Conservation (phyloP, 163 green algal genomes). For the Scenedesmus sp. region DNA sequence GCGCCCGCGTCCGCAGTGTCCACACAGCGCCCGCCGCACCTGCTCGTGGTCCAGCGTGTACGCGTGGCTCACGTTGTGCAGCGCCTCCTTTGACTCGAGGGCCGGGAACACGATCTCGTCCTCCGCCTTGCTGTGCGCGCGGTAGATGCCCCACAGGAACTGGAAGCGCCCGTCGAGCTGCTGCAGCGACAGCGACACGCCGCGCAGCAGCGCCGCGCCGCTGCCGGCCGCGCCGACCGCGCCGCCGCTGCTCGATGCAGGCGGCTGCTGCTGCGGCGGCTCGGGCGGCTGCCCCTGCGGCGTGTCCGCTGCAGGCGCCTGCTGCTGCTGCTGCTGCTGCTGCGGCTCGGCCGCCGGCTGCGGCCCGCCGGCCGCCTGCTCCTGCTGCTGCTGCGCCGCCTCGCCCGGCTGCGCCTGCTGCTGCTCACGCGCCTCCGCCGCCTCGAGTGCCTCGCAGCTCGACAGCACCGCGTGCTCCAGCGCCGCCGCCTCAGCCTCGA, state of each 20-base stretch:
- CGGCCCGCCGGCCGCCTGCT: not conserved
- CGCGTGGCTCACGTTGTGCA: constrained; percentile 96
- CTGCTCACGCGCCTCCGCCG: not conserved
- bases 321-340: not conserved
- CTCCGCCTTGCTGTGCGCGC: constrained; percentile 75
- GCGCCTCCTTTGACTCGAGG: constrained; percentile 94
- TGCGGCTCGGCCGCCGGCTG: no score
- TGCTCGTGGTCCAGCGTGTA: constrained; percentile 98
- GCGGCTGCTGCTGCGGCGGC: constrained; percentile 2
- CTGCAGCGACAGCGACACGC: constrained; percentile 52
- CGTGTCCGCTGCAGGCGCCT: constrained; percentile 7
- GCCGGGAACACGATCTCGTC: constrained; percentile 99
- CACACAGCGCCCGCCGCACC: constrained; percentile 62
- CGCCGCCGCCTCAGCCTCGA: constrained; percentile 66
- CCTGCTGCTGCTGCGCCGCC: not conserved
- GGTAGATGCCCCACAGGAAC: constrained; percentile 94
- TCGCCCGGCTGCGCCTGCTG: not conserved
- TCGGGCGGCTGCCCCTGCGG: not conserved
- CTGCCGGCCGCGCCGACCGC: not conserved
- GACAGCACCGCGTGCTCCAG: constrained; percentile 49
- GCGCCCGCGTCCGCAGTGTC: no score
- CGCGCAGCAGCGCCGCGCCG: constrained; percentile 11
- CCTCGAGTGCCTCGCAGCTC: constrained; percentile 19
- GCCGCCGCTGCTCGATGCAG: not conserved
- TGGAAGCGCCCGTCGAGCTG: constrained; percentile 90